Base-by-base conservation (phyloP, 169 alveolate genomes). In the Cryptosporidium felis region DNA sequence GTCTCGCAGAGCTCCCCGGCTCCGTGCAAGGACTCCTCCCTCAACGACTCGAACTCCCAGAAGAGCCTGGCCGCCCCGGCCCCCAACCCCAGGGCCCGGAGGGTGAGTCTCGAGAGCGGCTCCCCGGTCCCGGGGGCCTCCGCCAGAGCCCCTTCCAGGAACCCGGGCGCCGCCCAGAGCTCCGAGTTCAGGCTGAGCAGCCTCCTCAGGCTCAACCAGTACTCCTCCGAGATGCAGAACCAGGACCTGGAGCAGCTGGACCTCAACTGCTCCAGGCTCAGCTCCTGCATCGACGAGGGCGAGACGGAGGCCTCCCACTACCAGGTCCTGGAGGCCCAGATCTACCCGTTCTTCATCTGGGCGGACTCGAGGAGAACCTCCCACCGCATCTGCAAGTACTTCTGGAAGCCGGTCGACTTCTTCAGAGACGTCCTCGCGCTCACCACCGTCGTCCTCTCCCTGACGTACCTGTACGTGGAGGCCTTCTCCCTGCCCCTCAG, bases 321-420 rank as follows among this genome's bases (percentile, higher is more conserved):
- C 32, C 63, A 74, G 21, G 67, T 74, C 30, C 85, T 74, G 9
- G 85, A 74, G 41, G 85, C 85, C 2, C 85, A 74, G 26, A 53
- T 74, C 5, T 74, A 74, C 56, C 85, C 85, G 5, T 74, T 74
- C 40, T 74, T 74, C 28, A 49, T 74, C 23, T 74, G 85, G 85
- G 85, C 85, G 16, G 85, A 74, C 45, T 49, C 67, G 4, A 74
- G 74, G 23, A 49, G 66, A 36, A 36, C 63, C 1, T 74, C 85
- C 38, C 67, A 74, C 42, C n/a, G 42, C 32, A 74, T 74, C 6
- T 74, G 67, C 44, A 74, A 74, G n/a, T 56, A 74, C 23, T 74
- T 74, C 56, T 74, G 85, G 85, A 74, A 74, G 28, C 67, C 85
- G 23, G 26, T 74, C n/a, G 85, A 74, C 61, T 16, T 51, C 23